phyloP scores from a whole-genome alignment of 441 rosid genomes.

The Adansonia gregorii region DNA sequence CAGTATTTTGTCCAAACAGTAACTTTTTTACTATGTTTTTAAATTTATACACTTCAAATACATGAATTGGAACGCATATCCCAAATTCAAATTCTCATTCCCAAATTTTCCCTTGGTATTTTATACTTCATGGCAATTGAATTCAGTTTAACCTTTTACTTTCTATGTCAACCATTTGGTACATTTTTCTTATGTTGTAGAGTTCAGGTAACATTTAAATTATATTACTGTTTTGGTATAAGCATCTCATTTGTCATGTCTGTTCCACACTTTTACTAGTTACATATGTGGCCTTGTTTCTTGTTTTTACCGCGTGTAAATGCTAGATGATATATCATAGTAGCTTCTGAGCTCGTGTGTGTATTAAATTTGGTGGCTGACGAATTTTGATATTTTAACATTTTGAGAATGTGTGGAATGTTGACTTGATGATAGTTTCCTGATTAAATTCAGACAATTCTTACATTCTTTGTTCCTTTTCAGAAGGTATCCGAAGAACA shows the following conservation, averaged over 20 bases:
- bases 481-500: constrained; percentile 66
- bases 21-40: not conserved
- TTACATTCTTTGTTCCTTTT: constrained; percentile 20
- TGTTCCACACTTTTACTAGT: constrained; percentile 1
- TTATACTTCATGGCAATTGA: not conserved
- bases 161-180: not conserved
- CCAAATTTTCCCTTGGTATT: not conserved
- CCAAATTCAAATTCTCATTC: not conserved
- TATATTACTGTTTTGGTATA: not conserved
- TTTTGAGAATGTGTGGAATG: not conserved
- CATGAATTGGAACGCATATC: not conserved
- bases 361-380: not conserved
- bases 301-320: not conserved
- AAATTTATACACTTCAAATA: not conserved
- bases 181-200: not conserved
- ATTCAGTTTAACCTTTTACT: not conserved
- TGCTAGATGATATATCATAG: not conserved
- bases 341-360: not conserved
- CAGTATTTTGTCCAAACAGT: not conserved
- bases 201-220: not conserved
- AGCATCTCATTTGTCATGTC: not conserved
- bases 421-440: not conserved
- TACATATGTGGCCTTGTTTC: not conserved
- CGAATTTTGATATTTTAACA: not conserved
- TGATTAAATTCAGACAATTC: not conserved